A percentile compares a stretch with the other conserved stretches of the same genome.
Conservation (phyloP, 2,329 filamentous ascomycete genomes). For the Achaetomium macrosporum region DNA sequence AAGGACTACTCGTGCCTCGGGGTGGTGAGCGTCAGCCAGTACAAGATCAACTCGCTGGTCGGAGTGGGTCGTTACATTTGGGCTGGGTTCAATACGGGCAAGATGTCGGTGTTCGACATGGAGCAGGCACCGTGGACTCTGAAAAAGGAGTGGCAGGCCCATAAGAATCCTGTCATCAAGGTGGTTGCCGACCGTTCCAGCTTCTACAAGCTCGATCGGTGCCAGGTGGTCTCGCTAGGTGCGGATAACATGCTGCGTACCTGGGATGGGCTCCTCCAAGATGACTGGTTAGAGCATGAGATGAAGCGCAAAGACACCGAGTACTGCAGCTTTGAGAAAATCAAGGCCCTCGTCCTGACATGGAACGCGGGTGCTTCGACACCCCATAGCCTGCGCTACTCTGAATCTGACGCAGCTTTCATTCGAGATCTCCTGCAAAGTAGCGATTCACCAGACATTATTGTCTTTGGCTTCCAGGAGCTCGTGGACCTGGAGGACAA, state of each 20-base stretch:
- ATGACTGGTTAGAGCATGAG: slow-evolving; percentile 86
- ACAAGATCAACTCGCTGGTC: slow-evolving; percentile 86
- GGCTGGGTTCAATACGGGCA: slow-evolving; percentile 92
- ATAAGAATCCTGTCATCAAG: slow-evolving; percentile 73
- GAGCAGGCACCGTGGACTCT: slow-evolving; percentile 76
- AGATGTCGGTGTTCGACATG: slow-evolving; percentile 88
- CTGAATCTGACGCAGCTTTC: slow-evolving; percentile 66
- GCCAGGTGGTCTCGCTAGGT: slow-evolving; percentile 81
- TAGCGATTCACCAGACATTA: slow-evolving; percentile 76
- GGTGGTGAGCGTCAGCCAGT: slow-evolving; percentile 79
- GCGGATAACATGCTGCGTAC: slow-evolving; percentile 76
- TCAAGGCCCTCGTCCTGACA: slow-evolving; percentile 76
- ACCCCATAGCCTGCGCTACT: slow-evolving; percentile 71
- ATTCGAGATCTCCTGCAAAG: slow-evolving; percentile 72
- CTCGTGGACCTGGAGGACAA: slow-evolving; percentile 98
- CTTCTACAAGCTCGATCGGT: slow-evolving; percentile 75
- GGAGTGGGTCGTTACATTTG: slow-evolving; percentile 79
- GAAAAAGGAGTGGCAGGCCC: slow-evolving; percentile 92
- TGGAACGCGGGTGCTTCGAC: slow-evolving; percentile 98
- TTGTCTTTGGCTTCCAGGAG: slow-evolving; percentile 96
- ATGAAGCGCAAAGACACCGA: slow-evolving; percentile 81
- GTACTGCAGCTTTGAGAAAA: slow-evolving; percentile 79
- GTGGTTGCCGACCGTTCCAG: slow-evolving; percentile 74
- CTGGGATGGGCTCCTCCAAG: slow-evolving; percentile 90
- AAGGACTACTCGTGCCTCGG: slow-evolving; percentile 71